Percentiles rank a stretch among this genome's conserved stretches.
These are phyloP conservation scores for Ophiostoma sp. DNA, from an alignment of 2,329 filamentous ascomycete species.

Conservation along the genomic window DNA sequence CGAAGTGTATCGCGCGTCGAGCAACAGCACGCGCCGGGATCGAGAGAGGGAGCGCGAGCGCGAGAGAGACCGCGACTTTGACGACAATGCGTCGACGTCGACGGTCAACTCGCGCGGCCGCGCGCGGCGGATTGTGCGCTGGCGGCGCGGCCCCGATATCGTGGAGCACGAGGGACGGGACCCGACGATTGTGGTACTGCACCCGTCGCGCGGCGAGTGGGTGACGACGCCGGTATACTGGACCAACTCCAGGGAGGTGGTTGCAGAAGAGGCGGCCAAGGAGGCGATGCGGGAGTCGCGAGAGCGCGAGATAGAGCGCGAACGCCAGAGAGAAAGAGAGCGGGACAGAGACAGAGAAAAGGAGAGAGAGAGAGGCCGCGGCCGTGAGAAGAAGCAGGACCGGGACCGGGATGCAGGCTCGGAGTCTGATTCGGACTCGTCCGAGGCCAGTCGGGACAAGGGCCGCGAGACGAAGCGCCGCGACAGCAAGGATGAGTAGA, in stretches of 20 bases:
- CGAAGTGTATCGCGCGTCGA: slow-evolving; percentile 25
- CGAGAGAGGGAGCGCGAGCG: slow-evolving; percentile 4
- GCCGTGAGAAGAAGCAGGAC: neutral
- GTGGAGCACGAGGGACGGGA: slow-evolving; percentile 27
- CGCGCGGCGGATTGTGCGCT: slow-evolving; percentile 26
- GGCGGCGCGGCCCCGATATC: slow-evolving; percentile 22
- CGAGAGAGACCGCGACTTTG: slow-evolving; percentile 14
- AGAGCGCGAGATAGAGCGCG: neutral
- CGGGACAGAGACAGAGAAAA: neutral
- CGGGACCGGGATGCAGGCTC: neutral
- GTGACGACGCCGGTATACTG: slow-evolving; percentile 27
- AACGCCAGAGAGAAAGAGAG: neutral
- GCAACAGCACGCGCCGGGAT: slow-evolving; percentile 17
- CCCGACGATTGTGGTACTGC: slow-evolving; percentile 28
- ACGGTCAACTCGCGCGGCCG: slow-evolving; percentile 19
- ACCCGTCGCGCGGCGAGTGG: slow-evolving; percentile 28
- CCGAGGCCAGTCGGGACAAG: slow-evolving; percentile 1
- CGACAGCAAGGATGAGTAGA: slow-evolving; percentile 6
- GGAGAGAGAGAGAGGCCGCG: neutral
- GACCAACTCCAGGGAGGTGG: slow-evolving; percentile 20
- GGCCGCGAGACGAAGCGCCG: neutral
- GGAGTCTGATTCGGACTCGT: neutral
- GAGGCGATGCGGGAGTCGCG: neutral
- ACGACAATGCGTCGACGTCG: slow-evolving; percentile 20
- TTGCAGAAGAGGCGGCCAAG: neutral